Evolutionary conservation across 805 yeast genomes (phyloP).

Genomic region (Kluyveromyces lactis): DNA sequence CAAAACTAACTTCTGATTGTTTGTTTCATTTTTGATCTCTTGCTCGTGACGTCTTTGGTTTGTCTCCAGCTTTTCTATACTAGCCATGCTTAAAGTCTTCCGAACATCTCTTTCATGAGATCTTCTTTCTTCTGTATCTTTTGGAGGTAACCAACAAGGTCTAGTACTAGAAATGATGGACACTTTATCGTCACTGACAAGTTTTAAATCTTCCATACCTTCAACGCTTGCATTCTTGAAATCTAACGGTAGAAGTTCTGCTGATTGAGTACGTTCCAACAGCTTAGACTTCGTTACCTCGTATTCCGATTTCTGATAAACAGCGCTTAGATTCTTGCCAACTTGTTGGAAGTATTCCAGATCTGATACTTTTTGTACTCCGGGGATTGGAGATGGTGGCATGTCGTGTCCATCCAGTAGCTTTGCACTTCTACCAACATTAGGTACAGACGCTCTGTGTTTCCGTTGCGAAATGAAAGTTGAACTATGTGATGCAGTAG

Average conservation of each 20-base stretch:
- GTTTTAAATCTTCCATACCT: constrained; percentile 48
- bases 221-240: constrained; percentile 30
- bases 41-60: constrained; percentile 22
- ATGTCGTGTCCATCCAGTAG: constrained; percentile 22
- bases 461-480: constrained; percentile 16
- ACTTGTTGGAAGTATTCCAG: constrained; percentile 27
- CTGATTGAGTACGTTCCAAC: constrained; percentile 29
- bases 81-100: constrained; percentile 29
- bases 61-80: constrained; percentile 25
- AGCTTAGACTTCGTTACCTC: constrained; percentile 31
- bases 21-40: constrained; percentile 19
- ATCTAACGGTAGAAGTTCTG: constrained; percentile 32
- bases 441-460: constrained; percentile 1
- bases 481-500: constrained; percentile 35
- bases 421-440: constrained; percentile 17
- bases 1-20: constrained; percentile 19
- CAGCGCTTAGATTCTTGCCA: constrained; percentile 34
- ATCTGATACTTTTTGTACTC: constrained; percentile 25
- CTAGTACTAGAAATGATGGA: constrained; percentile 49
- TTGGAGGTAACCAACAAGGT: constrained; percentile 69
- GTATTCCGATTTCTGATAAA: constrained; percentile 34
- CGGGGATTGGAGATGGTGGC: constrained; percentile 47
- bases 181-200: constrained; percentile 56
- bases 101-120: constrained; percentile 51
- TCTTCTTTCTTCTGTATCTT: constrained; percentile 40